Base-by-base conservation (phyloP, 345 rosid genomes). In the Angophora floribunda region DNA sequence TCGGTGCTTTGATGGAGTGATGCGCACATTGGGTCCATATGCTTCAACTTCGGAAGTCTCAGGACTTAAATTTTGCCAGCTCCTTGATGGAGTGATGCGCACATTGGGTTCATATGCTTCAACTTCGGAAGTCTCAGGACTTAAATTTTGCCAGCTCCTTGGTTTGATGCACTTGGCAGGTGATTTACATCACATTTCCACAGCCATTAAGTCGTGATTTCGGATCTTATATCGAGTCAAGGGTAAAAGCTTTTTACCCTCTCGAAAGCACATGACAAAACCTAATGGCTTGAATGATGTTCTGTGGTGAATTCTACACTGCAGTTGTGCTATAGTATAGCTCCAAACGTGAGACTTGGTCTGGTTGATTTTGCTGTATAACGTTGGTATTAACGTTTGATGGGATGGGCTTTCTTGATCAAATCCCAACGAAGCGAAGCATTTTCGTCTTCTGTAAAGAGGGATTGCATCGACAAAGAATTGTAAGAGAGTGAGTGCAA, bases 281-380 rank as follows among this genome's bases (percentile, higher is more conserved):
- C 82, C 28, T 9, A 9, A 41, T 26, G 49, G 82, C 82, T 41
- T 36, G 12, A 49, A 36, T 41, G 82, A 41, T 41, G 82, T 21
- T 75, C 49, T 75, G 49, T 41, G 49, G 19, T 75, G 82, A 36
- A 75, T 41, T 3, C 0, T 45, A 36, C 32, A 32, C 80, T 70
- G 12, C 1, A 45, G 24, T 70, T 17, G 0, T 75, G 45, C 49
- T 75, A 0, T 75, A 0, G 15, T 21, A 1, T 22, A 14, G 75
- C 75, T n/a, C 41, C 19, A n/a, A 63, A 63, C 75, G 41, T 15
- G 28, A 9, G 84, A 75, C 49, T 11, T 75, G 49, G 49, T 19
- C 84, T 41, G 84, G 84, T 9, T 5, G 28, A 21, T 13, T 2
- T 41, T 75, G 49, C 84, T 19, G 21, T 10, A 19, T 75, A 6